phyloP scores from a whole-genome alignment of 176 grass and related monocot species.

The Carex littledalei region DNA sequence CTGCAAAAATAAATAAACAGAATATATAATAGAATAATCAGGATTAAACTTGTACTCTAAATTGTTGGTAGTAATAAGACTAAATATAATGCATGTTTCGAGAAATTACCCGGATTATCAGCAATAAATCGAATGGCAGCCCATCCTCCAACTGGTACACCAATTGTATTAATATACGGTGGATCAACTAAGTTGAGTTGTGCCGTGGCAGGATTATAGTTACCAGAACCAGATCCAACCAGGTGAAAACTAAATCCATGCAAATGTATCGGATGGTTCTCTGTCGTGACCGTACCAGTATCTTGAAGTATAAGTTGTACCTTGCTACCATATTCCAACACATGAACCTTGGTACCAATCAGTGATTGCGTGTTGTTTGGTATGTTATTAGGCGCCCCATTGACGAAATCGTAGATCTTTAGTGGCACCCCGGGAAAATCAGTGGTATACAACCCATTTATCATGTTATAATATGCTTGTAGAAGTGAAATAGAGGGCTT shows the following conservation, averaged over 20 bases:
- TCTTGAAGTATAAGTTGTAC: slow-evolving; percentile 28
- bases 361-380: slow-evolving; percentile 23
- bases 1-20: neutral
- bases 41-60: neutral
- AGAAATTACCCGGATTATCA: slow-evolving; percentile 27
- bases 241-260: slow-evolving; percentile 31
- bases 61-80: neutral
- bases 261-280: slow-evolving; percentile 36
- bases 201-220: slow-evolving; percentile 19
- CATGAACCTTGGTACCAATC: slow-evolving; percentile 25
- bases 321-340: slow-evolving; percentile 23
- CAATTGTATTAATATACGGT: slow-evolving; percentile 34
- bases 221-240: slow-evolving; percentile 25
- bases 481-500: slow-evolving; percentile 22
- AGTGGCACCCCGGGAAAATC: slow-evolving; percentile 26
- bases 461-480: slow-evolving; percentile 22
- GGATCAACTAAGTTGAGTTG: slow-evolving; percentile 32
- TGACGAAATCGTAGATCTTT: slow-evolving; percentile 21
- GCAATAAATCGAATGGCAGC: slow-evolving; percentile 31
- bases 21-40: neutral
- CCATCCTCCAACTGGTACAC: slow-evolving; percentile 33
- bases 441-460: slow-evolving; percentile 21
- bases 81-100: neutral
- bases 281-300: slow-evolving; percentile 16
- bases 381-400: slow-evolving; percentile 22